Base-by-base conservation (phyloP, 2,329 filamentous ascomycete genomes). In the Sporothrix inflata region DNA sequence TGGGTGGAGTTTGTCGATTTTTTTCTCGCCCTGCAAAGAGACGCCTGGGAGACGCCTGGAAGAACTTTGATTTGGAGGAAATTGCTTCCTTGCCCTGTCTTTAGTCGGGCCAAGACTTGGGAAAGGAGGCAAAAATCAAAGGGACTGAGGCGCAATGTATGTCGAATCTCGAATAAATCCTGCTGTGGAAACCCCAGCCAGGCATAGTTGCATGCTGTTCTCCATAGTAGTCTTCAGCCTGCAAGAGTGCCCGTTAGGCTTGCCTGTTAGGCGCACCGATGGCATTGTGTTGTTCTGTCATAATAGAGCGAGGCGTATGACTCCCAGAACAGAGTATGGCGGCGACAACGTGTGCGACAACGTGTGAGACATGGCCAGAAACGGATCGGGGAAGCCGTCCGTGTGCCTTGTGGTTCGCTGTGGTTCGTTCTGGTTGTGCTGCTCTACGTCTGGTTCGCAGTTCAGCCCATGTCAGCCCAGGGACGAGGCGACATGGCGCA, bases 51-150 rank as follows among this genome's bases (percentile, higher is more conserved):
- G 30, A 6, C 30, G 30, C 30, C 30, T 34, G 30, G 30, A 34
- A 40, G 5, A 40, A 24, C 19, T 42, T 21, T 40, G 19, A 57
- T 19, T 57, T 57, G 14, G 12, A 19, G 24, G 14, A 61, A 40
- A 40, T 42, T 61, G 57, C 57, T 3, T 61, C 34, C 34, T 40
- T 61, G 57, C 57, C 30, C 19, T 40, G 57, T 40, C 19, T 9
- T n/a, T n/a, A n/a, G n/a, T n/a, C n/a, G 16, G 60, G 60, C 60
- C 60, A 63, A 63, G 38, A 42, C 38, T 63, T 11, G 55, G 40
- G 60, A 27, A 42, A 45, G 60, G 34, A 63, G 60, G 38, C 60
- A 63, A 63, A 40, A 21, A 45, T 21, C 34, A 45, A 21, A 27
- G 7, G 11, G 11, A 63, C n/a, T 45, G 60, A 24, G 34, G 34